Evolutionary conservation across 352 stramenopile species (phyloP), one percentile per base, ranked within the genome.

Genomic region (Phytophthora macrochlamydospora): DNA sequence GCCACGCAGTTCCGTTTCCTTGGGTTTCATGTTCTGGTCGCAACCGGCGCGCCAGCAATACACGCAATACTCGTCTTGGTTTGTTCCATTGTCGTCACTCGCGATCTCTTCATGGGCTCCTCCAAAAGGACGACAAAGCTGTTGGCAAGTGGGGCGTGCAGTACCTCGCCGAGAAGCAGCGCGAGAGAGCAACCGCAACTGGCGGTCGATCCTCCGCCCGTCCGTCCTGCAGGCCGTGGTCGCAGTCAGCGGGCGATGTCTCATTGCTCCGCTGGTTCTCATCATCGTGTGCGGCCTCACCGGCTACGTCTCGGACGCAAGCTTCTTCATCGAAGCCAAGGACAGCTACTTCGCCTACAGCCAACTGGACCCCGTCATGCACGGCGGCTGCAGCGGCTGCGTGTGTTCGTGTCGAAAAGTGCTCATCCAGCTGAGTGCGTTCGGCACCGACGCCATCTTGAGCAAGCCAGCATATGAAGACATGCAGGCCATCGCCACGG

Each of bases 341-440:
- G 46, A 64, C 24, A 69, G 62, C 33, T 69, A 69, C 24, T 69
- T 69, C 24, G 62, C 62, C 8, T 69, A 69, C 35, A 69, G 62
- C 4, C 62, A 69, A 51, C 55, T 69, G 1, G 62, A 69, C 18
- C 32, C 62, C 13, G 50, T 69, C 2, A 65, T 69, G 62, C 62
- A 58, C 33, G 62, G 62, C 9, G 62, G 62, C n/a, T n/a, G n/a
- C n/a, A n/a, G n/a, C n/a, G n/a, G n/a, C 1, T 69, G 62, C 11
- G 28, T 69, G 32, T 65, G 48, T 7, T 69, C 62, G 5, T 69
- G 62, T 12, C 62, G 62, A n/a, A 69, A 69, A 32, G 62, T 69
- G n/a, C 28, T 65, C 4, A 65, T 69, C n/a, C 62, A 69, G 13
- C 35, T 69, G 0, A 59, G 62, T 14, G 62, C 62, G 0, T 69